These are phyloP conservation scores for Escallonia rubra DNA, from an alignment of 129 eudicot genomes.

Conservation along the genomic window DNA sequence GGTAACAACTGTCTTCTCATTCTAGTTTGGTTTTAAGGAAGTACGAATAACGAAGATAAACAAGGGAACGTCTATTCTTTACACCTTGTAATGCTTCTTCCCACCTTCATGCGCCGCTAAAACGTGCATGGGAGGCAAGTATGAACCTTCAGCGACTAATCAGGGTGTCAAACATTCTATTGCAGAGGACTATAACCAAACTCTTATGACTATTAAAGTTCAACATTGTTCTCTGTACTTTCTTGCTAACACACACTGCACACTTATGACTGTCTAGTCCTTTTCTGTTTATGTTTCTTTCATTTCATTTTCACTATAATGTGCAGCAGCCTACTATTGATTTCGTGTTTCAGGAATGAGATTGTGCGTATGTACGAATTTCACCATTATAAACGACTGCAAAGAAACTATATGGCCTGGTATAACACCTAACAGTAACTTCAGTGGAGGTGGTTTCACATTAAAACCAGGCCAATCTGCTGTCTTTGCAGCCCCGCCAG, in stretches of 20 bases:
- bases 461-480: slow-evolving; percentile 41
- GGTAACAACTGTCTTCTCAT: slow-evolving; percentile 10
- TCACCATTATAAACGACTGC: slow-evolving; percentile 54
- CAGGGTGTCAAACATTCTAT: too few species aligned
- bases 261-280: background rate
- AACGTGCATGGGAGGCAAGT: too few species aligned
- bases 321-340: background rate
- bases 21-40: background rate
- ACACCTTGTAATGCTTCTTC: too few species aligned
- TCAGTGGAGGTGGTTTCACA: slow-evolving; percentile 34
- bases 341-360: slow-evolving; percentile 21
- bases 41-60: too few species aligned
- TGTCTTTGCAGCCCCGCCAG: slow-evolving; percentile 37
- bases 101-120: too few species aligned
- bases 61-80: too few species aligned
- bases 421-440: slow-evolving; percentile 39
- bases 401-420: slow-evolving; percentile 66
- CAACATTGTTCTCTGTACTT: background rate
- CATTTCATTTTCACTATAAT: too few species aligned
- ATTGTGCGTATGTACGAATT: slow-evolving; percentile 29
- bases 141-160: too few species aligned
- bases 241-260: background rate
- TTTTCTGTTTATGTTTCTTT: too few species aligned
- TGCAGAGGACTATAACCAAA: background rate
- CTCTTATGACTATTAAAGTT: background rate